A percentile compares a stretch with the other conserved stretches of the same genome.
Conservation (phyloP, 2,329 filamentous ascomycete species). For the Trichoderma citrinoviride region DNA sequence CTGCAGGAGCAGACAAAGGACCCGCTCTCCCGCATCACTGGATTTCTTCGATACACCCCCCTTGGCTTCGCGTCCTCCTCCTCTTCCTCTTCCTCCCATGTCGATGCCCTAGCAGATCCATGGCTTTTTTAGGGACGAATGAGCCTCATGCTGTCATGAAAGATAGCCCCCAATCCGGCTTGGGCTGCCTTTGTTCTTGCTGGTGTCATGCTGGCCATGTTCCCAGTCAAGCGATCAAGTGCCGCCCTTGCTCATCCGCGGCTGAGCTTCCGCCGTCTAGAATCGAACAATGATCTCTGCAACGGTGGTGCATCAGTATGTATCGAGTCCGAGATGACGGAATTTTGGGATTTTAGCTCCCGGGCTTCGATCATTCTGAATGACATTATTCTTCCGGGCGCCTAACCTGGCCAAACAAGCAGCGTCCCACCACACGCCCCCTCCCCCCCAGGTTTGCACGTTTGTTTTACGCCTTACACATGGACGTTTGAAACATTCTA, state of each 20-base stretch:
- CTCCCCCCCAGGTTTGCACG: background rate
- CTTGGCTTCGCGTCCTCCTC: constrained; percentile 1
- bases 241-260: constrained; percentile 3
- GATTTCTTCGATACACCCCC: constrained; percentile 17
- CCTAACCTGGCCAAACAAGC: constrained; percentile 11
- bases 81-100: constrained; percentile 15
- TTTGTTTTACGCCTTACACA: constrained; percentile 7
- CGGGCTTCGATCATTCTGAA: background rate
- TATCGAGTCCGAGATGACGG: background rate
- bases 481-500: constrained; percentile 11
- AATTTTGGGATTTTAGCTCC: background rate
- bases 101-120: constrained; percentile 9
- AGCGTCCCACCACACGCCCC: background rate
- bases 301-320: background rate
- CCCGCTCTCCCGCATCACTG: constrained; percentile 16
- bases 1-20: background rate
- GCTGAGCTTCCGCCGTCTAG: constrained; percentile 2
- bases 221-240: constrained; percentile 2
- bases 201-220: background rate
- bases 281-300: constrained; percentile 3
- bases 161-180: constrained; percentile 9
- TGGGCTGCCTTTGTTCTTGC: background rate
- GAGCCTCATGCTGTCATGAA: constrained; percentile 11
- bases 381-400: constrained; percentile 3
- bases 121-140: constrained; percentile 13